These are phyloP conservation scores for Sclerospora graminicola DNA, from an alignment of 352 stramenopile genomes.

Conservation along the genomic window DNA sequence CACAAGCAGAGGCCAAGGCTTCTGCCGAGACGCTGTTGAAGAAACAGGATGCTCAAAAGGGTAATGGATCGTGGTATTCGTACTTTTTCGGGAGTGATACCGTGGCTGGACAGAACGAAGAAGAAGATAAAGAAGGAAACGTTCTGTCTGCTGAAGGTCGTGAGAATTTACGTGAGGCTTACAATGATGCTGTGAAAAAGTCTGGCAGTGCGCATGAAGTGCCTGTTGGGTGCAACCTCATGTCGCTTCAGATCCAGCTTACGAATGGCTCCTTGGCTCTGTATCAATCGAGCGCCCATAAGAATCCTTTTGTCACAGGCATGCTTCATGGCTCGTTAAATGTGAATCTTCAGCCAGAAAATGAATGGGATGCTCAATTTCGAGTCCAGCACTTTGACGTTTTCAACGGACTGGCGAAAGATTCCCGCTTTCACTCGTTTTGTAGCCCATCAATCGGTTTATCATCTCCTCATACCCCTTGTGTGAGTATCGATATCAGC, in stretches of 20 bases:
- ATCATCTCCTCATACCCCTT: constrained; percentile 15
- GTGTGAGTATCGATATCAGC: constrained; percentile 39
- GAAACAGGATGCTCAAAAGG: constrained; percentile 11
- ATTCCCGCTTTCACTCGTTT: constrained; percentile 48
- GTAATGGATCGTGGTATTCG: constrained; percentile 55
- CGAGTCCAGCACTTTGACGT: constrained; percentile 62
- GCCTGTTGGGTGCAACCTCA: constrained; percentile 52
- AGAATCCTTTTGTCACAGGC: constrained; percentile 34
- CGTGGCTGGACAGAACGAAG: constrained; percentile 4
- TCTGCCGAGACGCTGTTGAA: constrained; percentile 13
- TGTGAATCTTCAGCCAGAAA: constrained; percentile 51
- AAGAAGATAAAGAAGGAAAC: constrained; percentile 20
- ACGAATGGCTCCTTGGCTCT: constrained; percentile 39
- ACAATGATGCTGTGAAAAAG: constrained; percentile 58
- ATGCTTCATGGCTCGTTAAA: constrained; percentile 39
- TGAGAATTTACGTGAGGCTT: constrained; percentile 58
- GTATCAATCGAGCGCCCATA: constrained; percentile 33
- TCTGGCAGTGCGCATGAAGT: constrained; percentile 31
- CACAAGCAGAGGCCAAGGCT: constrained; percentile 19
- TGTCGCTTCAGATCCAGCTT: constrained; percentile 59
- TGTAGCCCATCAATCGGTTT: constrained; percentile 31
- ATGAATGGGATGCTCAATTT: constrained; percentile 55
- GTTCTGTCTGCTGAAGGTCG: constrained; percentile 57
- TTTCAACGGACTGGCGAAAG: constrained; percentile 33
- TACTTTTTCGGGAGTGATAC: constrained; percentile 62